These are phyloP conservation scores for Zygoascus tannicola DNA, from an alignment of 805 yeast species.

Conservation along the genomic window DNA sequence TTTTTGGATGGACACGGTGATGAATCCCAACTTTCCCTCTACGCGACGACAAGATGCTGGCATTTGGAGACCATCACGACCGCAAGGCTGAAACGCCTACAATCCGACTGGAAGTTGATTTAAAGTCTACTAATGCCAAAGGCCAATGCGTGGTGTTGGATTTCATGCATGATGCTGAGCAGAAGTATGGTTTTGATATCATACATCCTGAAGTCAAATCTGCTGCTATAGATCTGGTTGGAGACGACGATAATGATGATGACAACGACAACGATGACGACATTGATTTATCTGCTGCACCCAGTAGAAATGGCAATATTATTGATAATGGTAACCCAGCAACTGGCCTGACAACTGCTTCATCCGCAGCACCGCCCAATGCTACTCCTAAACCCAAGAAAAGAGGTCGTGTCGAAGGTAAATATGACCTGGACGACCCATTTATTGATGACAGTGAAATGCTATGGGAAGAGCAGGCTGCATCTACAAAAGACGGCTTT, in stretches of 20 bases:
- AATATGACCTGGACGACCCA: constrained; percentile 88
- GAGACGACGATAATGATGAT: constrained; percentile 38
- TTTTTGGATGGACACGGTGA: no score
- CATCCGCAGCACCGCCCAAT: constrained; percentile 7
- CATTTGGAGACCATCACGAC: not conserved
- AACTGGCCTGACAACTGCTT: constrained; percentile 1
- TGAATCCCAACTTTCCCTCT: no score
- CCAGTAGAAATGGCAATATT: constrained; percentile 7
- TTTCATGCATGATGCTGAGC: constrained; percentile 66
- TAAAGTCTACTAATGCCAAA: constrained; percentile 11
- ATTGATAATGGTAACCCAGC: constrained; percentile 1
- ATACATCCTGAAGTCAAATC: constrained; percentile 59
- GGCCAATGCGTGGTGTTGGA: constrained; percentile 46
- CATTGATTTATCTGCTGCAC: constrained; percentile 20
- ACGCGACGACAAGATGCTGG: no score
- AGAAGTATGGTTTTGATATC: constrained; percentile 70
- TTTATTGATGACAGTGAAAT: constrained; percentile 93
- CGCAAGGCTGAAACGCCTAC: constrained; percentile 8
- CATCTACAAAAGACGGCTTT: constrained; percentile 89
- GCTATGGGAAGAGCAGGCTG: constrained; percentile 87
- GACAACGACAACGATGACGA: constrained; percentile 28
- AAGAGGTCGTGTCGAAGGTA: constrained; percentile 71
- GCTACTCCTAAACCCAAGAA: constrained; percentile 33
- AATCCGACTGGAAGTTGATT: constrained; percentile 11
- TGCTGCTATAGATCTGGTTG: constrained; percentile 42